Percentiles rank a stretch among this genome's conserved stretches.
These are phyloP conservation scores for Pisolithus thermaeus DNA, from an alignment of 1,284 basidiomycete genomes.

Conservation along the genomic window DNA sequence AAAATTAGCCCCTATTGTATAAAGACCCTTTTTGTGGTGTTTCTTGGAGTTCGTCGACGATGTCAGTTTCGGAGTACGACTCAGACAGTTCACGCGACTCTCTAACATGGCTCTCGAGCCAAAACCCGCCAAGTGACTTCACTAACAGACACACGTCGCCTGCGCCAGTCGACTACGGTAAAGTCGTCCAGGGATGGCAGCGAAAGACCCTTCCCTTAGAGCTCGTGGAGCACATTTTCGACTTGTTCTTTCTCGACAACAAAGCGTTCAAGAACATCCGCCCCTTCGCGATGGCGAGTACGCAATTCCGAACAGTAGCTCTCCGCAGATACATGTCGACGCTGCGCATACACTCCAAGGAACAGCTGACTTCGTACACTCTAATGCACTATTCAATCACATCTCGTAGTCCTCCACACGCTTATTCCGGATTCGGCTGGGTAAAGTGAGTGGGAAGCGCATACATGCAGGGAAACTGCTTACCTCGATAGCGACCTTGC, in stretches of 20 bases:
- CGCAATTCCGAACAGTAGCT: conserved; percentile 19
- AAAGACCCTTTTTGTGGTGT: not conserved
- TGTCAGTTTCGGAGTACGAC: conserved; percentile 9
- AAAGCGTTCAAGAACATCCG: conserved; percentile 17
- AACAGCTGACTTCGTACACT: conserved; percentile 17
- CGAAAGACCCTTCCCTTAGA: conserved; percentile 19
- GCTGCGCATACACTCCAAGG: conserved; percentile 16
- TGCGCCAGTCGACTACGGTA: conserved; percentile 7
- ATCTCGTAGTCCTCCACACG: conserved; percentile 7
- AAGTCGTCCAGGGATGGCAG: not conserved
- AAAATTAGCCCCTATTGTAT: conserved; percentile 4
- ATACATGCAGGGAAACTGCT: conserved; percentile 15
- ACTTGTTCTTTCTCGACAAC: conserved; percentile 15
- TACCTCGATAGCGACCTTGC: not conserved
- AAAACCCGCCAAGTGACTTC: conserved; percentile 5
- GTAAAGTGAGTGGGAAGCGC: conserved; percentile 22
- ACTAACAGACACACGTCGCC: conserved; percentile 24
- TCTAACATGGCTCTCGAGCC: conserved; percentile 15
- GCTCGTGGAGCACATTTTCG: conserved; percentile 22
- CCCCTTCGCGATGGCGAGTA: conserved; percentile 20
- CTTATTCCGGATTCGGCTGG: conserved; percentile 18
- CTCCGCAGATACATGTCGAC: conserved; percentile 24
- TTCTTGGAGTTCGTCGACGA: conserved; percentile 9
- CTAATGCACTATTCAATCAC: conserved; percentile 22
- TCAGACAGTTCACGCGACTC: conserved; percentile 14